Conservation (phyloP, 106 monocot species). For the Posidonia australis region DNA sequence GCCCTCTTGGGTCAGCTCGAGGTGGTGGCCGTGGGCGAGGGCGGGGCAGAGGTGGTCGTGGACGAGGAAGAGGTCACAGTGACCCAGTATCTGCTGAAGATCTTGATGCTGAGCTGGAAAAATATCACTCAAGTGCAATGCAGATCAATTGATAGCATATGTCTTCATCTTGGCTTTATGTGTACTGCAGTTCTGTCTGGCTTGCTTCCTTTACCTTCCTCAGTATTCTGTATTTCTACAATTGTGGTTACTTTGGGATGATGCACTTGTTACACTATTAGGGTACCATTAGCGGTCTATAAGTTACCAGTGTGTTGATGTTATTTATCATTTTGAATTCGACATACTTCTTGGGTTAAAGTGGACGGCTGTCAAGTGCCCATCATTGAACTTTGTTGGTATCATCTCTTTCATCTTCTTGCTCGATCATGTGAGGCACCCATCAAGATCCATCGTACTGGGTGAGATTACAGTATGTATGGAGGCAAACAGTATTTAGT, state of each 20-base stretch:
- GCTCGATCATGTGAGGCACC: background rate
- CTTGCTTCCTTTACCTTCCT: conserved; percentile 1
- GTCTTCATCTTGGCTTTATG: background rate
- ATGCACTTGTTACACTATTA: background rate
- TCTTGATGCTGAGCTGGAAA: conserved; percentile 45
- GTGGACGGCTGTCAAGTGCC: background rate
- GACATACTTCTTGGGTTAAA: conserved; percentile 1
- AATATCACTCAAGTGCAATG: conserved; percentile 36
- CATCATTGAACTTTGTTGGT: background rate
- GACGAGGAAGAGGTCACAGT: conserved; percentile 10
- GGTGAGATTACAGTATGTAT: background rate
- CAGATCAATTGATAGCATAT: conserved; percentile 22
- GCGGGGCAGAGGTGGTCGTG: conserved; percentile 19
- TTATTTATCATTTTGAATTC: conserved; percentile 1
- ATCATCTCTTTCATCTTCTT: conserved; percentile 3
- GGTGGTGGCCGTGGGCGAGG: conserved; percentile 15
- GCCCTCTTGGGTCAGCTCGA: background rate
- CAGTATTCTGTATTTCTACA: conserved; percentile 4
- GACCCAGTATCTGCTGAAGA: conserved; percentile 18
- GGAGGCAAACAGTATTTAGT: no score
- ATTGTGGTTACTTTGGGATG: conserved; percentile 5
- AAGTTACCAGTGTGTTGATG: background rate
- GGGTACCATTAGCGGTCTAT: background rate
- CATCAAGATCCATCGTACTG: background rate
- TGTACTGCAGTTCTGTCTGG: background rate